Conservation (phyloP, 2,329 filamentous ascomycete species). For the Akanthomyces muscarius region DNA sequence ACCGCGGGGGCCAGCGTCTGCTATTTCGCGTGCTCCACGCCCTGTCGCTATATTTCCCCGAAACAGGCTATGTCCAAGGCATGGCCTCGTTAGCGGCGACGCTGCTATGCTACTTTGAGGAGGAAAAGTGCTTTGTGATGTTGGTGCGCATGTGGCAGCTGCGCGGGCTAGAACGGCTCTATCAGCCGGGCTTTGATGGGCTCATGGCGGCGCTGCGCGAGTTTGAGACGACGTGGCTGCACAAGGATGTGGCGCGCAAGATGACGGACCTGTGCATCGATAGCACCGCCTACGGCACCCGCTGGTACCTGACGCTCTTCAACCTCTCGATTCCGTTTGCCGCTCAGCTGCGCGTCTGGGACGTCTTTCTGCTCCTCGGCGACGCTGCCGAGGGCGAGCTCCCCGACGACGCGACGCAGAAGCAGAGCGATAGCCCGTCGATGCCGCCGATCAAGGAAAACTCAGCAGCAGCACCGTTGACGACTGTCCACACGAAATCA, state of each 20-base stretch:
- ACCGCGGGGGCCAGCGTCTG: conserved; percentile 85
- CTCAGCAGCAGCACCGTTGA: neutral
- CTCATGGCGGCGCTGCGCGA: conserved; percentile 82
- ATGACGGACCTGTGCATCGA: conserved; percentile 75
- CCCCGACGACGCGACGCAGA: conserved; percentile 12
- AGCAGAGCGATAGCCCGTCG: neutral
- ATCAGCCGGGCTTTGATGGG: conserved; percentile 77
- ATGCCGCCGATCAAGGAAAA: conserved; percentile 20
- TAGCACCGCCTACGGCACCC: conserved; percentile 87
- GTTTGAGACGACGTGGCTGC: conserved; percentile 82
- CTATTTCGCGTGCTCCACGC: conserved; percentile 91
- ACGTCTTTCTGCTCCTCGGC: conserved; percentile 93
- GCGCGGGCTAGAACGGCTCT: conserved; percentile 79
- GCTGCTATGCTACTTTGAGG: conserved; percentile 92
- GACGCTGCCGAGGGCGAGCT: conserved; percentile 53
- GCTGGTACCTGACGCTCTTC: conserved; percentile 97
- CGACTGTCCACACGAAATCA: conserved; percentile 16
- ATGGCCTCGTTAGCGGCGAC: conserved; percentile 95
- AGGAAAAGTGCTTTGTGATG: conserved; percentile 94
- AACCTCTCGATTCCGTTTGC: conserved; percentile 94
- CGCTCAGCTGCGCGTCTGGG: conserved; percentile 93
- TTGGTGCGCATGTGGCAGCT: conserved; percentile 90
- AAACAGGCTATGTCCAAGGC: conserved; percentile 93
- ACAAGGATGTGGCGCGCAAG: conserved; percentile 73
- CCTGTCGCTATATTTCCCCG: conserved; percentile 84